A percentile compares a stretch with the other conserved stretches of the same genome.
These are phyloP conservation scores for Candida sojae DNA, from an alignment of 1,139 yeast genomes.

Conservation along the genomic window DNA sequence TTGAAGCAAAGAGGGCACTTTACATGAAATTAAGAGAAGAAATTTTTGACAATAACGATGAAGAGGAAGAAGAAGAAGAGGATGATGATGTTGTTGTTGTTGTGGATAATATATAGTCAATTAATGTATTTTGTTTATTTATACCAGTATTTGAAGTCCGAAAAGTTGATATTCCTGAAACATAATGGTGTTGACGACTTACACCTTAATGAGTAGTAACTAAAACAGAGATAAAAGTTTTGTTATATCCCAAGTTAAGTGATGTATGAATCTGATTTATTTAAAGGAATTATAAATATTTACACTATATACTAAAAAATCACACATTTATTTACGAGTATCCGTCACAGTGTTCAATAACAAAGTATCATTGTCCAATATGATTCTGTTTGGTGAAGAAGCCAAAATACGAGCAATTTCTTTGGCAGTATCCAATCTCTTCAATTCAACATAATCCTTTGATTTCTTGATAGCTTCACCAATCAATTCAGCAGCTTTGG, in stretches of 20 bases:
- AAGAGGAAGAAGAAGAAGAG: conserved; percentile 27
- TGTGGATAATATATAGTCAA: not conserved
- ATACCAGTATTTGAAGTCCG: no score
- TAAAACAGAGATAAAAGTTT: no score
- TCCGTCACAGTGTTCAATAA: conserved; percentile 86
- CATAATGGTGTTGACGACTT: no score
- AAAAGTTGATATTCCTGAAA: no score
- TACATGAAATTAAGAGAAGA: conserved; percentile 47
- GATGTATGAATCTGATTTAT: not conserved
- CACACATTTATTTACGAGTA: conserved; percentile 28
- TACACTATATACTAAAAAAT: no score
- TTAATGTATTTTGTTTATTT: no score
- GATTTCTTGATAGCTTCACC: conserved; percentile 99
- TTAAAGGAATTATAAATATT: no score
- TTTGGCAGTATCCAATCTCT: conserved; percentile 94
- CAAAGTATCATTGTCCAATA: conserved; percentile 89
- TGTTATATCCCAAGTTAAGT: no score
- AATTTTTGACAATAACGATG: conserved; percentile 36
- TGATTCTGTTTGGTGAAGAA: conserved; percentile 84
- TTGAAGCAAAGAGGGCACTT: conserved; percentile 32
- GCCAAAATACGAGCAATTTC: conserved; percentile 90
- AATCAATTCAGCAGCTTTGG: conserved; percentile 94
- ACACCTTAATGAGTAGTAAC: no score
- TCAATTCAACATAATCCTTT: conserved; percentile 91
- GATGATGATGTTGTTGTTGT: conserved; percentile 27